Percentiles rank a stretch among this genome's conserved stretches.
phyloP scores from a whole-genome alignment of 768 basidiomycete genomes.

The Kwoniella bestiolae region DNA sequence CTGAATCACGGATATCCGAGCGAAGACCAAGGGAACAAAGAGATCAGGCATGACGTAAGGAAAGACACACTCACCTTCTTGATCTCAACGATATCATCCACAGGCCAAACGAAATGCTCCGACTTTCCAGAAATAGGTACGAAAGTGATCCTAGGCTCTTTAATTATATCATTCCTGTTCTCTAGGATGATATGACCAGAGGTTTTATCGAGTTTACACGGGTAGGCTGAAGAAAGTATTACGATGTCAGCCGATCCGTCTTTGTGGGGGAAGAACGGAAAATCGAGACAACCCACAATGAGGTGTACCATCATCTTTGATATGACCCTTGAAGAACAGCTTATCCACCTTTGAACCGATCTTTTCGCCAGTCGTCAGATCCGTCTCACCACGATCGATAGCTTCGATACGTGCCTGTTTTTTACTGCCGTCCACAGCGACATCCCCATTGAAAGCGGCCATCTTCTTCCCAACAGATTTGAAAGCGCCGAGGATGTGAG shows the following conservation, averaged over 20 bases:
- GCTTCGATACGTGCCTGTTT: constrained; percentile 50
- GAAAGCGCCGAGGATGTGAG: constrained; percentile 54
- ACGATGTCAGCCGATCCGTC: neutral
- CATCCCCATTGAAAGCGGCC: constrained; percentile 58
- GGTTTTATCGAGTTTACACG: constrained; percentile 54
- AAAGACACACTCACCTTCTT: constrained; percentile 49
- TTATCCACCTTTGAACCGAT: constrained; percentile 57
- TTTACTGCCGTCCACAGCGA: constrained; percentile 56
- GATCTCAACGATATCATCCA: constrained; percentile 59
- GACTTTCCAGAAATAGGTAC: constrained; percentile 45
- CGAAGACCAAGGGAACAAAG: neutral
- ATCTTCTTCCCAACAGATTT: constrained; percentile 56
- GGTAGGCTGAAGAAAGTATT: constrained; percentile 53
- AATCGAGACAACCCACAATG: too few species aligned
- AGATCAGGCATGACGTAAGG: neutral
- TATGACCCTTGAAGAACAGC: constrained; percentile 49
- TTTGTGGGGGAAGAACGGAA: too few species aligned
- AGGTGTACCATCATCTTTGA: constrained; percentile 55
- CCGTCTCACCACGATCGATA: constrained; percentile 1
- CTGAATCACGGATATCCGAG: too few species aligned
- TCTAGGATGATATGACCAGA: constrained; percentile 57
- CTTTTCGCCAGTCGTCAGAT: constrained; percentile 34
- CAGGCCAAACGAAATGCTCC: constrained; percentile 47
- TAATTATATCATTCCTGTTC: constrained; percentile 35
- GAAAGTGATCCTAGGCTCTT: constrained; percentile 45